Conservation (phyloP, 1,284 basidiomycete genomes). For the Quambalaria eucalypti region DNA sequence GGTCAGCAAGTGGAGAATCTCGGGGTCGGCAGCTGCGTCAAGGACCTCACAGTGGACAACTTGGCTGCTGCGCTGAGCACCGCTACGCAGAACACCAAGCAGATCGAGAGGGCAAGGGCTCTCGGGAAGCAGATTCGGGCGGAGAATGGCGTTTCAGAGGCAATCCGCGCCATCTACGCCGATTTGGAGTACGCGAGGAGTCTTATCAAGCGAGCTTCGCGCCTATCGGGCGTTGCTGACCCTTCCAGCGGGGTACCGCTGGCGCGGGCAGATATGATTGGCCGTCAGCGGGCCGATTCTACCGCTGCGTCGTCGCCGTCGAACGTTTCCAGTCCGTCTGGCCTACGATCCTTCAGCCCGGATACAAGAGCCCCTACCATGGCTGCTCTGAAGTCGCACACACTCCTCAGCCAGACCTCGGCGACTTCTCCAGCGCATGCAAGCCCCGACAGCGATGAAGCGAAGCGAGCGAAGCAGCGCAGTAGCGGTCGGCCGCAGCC, state of each 20-base stretch:
- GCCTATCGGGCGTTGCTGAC: background rate
- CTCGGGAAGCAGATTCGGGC: constrained; percentile 55
- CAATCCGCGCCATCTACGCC: constrained; percentile 37
- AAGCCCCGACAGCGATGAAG: background rate
- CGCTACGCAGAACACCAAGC: constrained; percentile 77
- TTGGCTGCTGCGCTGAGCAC: constrained; percentile 66
- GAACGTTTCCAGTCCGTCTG: background rate
- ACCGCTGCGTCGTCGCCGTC: background rate
- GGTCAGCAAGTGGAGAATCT: constrained; percentile 80
- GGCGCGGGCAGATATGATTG: background rate
- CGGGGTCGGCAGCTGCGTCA: constrained; percentile 74
- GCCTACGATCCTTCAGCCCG: too few species aligned
- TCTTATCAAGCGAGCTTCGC: constrained; percentile 20
- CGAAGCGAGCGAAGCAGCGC: background rate
- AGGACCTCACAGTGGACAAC: constrained; percentile 69
- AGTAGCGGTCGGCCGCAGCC: background rate
- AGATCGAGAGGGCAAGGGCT: constrained; percentile 69
- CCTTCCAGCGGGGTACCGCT: background rate
- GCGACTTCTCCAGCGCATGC: too few species aligned
- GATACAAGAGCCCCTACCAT: too few species aligned
- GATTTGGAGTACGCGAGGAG: constrained; percentile 39
- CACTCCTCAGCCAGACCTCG: too few species aligned
- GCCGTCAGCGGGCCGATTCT: background rate
- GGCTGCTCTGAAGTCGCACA: too few species aligned
- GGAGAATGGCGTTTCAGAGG: constrained; percentile 50